Base-by-base conservation (phyloP, 768 basidiomycete genomes). In the Suillus tomentosus region DNA sequence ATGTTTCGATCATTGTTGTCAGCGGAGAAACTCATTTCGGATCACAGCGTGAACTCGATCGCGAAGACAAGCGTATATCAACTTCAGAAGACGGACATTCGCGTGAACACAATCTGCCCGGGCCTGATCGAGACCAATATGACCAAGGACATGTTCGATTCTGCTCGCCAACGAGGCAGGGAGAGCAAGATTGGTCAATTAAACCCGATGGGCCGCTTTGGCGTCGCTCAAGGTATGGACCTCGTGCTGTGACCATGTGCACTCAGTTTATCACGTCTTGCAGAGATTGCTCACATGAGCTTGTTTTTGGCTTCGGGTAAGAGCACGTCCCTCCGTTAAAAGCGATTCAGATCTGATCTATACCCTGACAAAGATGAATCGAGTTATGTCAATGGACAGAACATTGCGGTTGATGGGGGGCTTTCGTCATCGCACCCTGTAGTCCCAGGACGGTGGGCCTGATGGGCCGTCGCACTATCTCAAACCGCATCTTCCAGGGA, bases 121-220 rank as follows among this genome's bases (percentile, higher is more conserved):
- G 95, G 95, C 15, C 78, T 97, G 63, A 94, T 97, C 71, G 92
- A 96, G 79, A 98, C 95, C 10, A 91, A 89, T 58, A 97, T 98
- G 94, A 96, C 96, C 3, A 79, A 76, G 57, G 72, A 68, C n/a
- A 83, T 89, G 39, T 98, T 98, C 70, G 86, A 91, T 34, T 83
- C 83, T 57, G 95, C 95, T 36, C 86, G 90, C 27, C 74, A 85
- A 64, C 84, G 88, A 31, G 95, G 95, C 10, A 90, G 81, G n/a
- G 82, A 78, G 22, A 78, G 79, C 60, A 94, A 90, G 78, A 84
- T 98, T 59, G 95, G 95, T 4, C 82, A 77, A 66, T 77, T 96
- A 62, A 96, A 96, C 73, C 88, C 95, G 11, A 73, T 93, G 64
- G 88, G 92, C 22, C 83, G 95, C 61, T 94, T 87, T 69, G 94